Evolutionary conservation across 805 yeast genomes (phyloP).

Genomic region (Saccharomyces eubayanus): DNA sequence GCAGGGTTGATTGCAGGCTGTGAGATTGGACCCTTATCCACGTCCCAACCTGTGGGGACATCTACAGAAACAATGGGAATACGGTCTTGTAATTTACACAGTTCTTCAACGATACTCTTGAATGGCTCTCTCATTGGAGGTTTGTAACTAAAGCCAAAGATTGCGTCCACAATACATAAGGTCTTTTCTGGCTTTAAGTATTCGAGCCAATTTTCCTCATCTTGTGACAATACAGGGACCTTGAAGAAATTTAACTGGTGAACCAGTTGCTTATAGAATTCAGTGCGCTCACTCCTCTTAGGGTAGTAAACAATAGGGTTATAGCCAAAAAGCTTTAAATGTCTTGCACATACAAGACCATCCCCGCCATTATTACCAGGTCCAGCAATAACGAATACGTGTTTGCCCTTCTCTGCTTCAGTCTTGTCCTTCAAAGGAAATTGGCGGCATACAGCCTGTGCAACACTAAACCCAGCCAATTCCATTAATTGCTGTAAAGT

Average conservation of each 20-base stretch:
- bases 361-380: slow-evolving; percentile 98
- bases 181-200: slow-evolving; percentile 30
- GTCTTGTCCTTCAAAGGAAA: slow-evolving; percentile 39
- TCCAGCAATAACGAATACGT: slow-evolving; percentile 71
- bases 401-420: slow-evolving; percentile 29
- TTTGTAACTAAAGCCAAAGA: slow-evolving; percentile 89
- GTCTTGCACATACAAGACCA: slow-evolving; percentile 93
- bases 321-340: slow-evolving; percentile 71
- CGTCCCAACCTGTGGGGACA: slow-evolving; percentile 97
- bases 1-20: slow-evolving; percentile 46
- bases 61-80: slow-evolving; percentile 75
- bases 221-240: slow-evolving; percentile 46
- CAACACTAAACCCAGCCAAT: slow-evolving; percentile 90
- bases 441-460: slow-evolving; percentile 66
- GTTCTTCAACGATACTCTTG: slow-evolving; percentile 36
- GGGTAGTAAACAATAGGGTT: slow-evolving; percentile 76
- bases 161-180: slow-evolving; percentile 60
- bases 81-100: slow-evolving; percentile 29
- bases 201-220: slow-evolving; percentile 24
- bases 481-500: slow-evolving; percentile 57
- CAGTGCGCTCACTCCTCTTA: slow-evolving; percentile 46
- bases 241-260: slow-evolving; percentile 60
- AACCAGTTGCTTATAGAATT: slow-evolving; percentile 49
- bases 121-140: slow-evolving; percentile 85
- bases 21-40: slow-evolving; percentile 67